Evolutionary conservation across 2,329 filamentous ascomycete species (phyloP).

Genomic region (Pseudogymnoascus sp.): DNA sequence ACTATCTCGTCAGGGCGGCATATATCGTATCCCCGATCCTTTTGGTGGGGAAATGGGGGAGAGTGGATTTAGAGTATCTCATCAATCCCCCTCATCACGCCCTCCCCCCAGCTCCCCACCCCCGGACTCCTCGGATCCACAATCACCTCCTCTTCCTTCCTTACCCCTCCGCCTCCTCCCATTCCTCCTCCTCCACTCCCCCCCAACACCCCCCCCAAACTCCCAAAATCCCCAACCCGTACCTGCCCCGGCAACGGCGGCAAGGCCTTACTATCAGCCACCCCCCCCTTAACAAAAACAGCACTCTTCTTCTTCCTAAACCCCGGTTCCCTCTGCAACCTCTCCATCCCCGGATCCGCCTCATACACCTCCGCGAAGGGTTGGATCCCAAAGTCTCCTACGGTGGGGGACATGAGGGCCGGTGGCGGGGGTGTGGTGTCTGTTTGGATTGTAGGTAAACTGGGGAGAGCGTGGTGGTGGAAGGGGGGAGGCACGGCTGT

Average conservation of each 20-base stretch:
- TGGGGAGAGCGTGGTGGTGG: neutral
- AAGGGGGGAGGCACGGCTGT: neutral
- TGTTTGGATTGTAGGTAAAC: neutral
- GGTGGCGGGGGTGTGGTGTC: neutral
- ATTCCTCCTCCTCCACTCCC: neutral
- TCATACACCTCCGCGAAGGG: neutral
- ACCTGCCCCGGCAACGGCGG: neutral
- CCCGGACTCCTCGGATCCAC: conserved; percentile 1
- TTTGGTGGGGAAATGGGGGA: too few species aligned
- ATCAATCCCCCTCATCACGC: neutral
- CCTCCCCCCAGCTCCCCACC: neutral
- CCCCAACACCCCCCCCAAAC: neutral
- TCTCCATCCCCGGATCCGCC: conserved; percentile 24
- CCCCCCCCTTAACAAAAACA: neutral
- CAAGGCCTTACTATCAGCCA: neutral
- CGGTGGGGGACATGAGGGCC: neutral
- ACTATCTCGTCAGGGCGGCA: too few species aligned
- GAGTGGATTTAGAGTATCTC: neutral
- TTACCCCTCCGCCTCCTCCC: neutral
- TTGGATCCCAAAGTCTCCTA: neutral
- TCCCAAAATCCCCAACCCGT: neutral
- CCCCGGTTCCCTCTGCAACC: neutral
- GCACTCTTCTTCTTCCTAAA: neutral
- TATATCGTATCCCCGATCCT: too few species aligned
- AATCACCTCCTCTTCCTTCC: neutral